Evolutionary conservation across 495 filamentous ascomycete genomes (phyloP).

Genomic region (Staphylotrichum tortipilum): DNA sequence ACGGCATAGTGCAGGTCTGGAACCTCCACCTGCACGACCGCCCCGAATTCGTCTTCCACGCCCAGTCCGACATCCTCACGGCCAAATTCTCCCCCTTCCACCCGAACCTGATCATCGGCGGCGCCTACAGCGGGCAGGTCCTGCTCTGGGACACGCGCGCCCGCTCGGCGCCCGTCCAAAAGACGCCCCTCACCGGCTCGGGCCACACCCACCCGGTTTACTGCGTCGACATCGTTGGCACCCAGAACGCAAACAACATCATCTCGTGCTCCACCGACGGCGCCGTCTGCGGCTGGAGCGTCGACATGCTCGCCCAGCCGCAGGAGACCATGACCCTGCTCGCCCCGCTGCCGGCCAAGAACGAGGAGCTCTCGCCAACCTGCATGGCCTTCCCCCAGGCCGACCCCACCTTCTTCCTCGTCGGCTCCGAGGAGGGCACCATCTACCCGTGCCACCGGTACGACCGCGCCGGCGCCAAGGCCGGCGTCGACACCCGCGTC

Average conservation of each 20-base stretch:
- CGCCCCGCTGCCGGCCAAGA: conserved; percentile 79
- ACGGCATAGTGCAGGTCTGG: conserved; percentile 93
- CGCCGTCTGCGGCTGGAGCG: conserved; percentile 89
- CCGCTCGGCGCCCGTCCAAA: conserved; percentile 80
- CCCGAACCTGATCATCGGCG: conserved; percentile 88
- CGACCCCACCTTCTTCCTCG: conserved; percentile 94
- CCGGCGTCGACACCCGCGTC: conserved; percentile 79
- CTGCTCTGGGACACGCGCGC: conserved; percentile 96
- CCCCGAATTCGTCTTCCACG: conserved; percentile 93
- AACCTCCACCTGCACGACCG: conserved; percentile 89
- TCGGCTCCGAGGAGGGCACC: conserved; percentile 89
- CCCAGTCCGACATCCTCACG: conserved; percentile 87
- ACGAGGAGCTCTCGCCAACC: conserved; percentile 89
- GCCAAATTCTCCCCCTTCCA: conserved; percentile 98
- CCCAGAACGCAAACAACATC: conserved; percentile 98
- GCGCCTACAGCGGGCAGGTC: conserved; percentile 92
- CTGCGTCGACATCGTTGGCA: conserved; percentile 88
- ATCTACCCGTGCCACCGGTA: conserved; percentile 96
- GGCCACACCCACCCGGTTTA: conserved; percentile 97
- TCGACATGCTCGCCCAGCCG: conserved; percentile 93
- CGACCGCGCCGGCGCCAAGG: conserved; percentile 91
- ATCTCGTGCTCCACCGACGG: conserved; percentile 93
- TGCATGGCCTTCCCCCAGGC: conserved; percentile 94
- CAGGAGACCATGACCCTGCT: conserved; percentile 84
- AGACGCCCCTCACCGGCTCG: conserved; percentile 84